Conservation (phyloP, 2,329 filamentous ascomycete genomes). For the Scedosporium dehoogii region DNA sequence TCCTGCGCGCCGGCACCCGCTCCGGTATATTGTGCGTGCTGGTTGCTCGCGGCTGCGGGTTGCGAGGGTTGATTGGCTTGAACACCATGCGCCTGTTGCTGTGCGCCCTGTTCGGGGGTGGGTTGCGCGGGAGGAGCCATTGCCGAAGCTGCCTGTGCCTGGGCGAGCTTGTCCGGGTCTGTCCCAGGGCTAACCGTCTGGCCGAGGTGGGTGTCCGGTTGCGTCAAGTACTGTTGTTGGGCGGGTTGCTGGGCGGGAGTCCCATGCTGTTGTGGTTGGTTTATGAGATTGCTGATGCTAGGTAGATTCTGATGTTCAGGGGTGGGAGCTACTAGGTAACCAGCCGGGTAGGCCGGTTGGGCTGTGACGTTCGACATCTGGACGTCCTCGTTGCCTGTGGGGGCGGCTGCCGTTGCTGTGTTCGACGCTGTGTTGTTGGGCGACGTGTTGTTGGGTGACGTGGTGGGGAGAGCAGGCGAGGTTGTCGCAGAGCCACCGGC, state of each 20-base stretch:
- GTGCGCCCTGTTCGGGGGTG: neutral
- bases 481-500: conserved; percentile 14
- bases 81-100: neutral
- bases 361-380: conserved; percentile 19
- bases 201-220: neutral
- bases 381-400: conserved; percentile 13
- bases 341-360: conserved; percentile 17
- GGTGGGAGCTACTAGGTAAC: conserved; percentile 25
- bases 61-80: conserved; percentile 6
- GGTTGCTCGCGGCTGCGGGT: neutral
- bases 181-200: conserved; percentile 26
- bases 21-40: neutral
- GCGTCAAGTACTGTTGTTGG: conserved; percentile 7
- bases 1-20: neutral
- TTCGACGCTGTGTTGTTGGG: too few relatives aligned
- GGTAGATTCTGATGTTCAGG: conserved; percentile 60
- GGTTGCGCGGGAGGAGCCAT: neutral
- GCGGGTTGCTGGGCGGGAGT: conserved; percentile 3
- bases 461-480: conserved; percentile 16
- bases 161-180: conserved; percentile 23
- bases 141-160: conserved; percentile 20
- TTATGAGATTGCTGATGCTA: conserved; percentile 76
- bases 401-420: conserved; percentile 11
- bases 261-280: conserved; percentile 28
- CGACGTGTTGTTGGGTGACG: conserved; percentile 14